Base-by-base conservation (phyloP, 208 protist genomes). In the Sergeia podlipaevii region DNA sequence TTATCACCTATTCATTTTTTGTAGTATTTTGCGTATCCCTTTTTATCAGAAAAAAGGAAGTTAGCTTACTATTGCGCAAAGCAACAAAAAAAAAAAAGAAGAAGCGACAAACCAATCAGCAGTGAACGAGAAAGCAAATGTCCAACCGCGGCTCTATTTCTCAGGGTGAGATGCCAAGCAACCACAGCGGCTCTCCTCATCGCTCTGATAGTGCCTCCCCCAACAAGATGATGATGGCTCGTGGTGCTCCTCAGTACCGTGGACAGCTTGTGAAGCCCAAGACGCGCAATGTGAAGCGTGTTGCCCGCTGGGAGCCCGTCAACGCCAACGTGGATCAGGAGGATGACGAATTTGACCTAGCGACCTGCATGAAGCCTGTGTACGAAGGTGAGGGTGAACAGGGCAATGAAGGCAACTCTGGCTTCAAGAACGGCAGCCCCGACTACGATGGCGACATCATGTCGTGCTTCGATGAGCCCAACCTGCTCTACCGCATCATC, bases 401-500 rank as follows among this genome's bases (percentile, higher is more conserved):
- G 8, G 1, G 24, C 15, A 11, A 20, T 38, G 21, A 34, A 23
- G 28, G 27, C n/a, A 68, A 47, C 21, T 59, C n/a, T 52, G 60
- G n/a, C n/a, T 89, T 93, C 56, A 21, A 61, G 45, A 65, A 93
- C 60, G 78, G 78, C 54, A 74, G 85, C 56, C 86, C 82, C 0
- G 77, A 85, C 56, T 26, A 79, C 27, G 47, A 60, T n/a, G 82
- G 82, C 21, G 80, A 89, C 17, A 54, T 84, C 34, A 77, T 71
- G 24, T 88, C 83, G 57, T 93, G 85, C 67, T 93, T 89, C 67
- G 75, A 89, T 30, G 79, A 88, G 59, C 75, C 78, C 21, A 83
- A 83, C 6, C 56, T 94, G 41, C 76, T 94, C 13, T 94, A 91
- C 64, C 82, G 83, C 43, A 80, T 94, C 30, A 69, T 94, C 1